Percentiles rank a stretch among this genome's conserved stretches.
Conservation (phyloP, 108 stramenopile genomes). For the Seminavis robusta region DNA sequence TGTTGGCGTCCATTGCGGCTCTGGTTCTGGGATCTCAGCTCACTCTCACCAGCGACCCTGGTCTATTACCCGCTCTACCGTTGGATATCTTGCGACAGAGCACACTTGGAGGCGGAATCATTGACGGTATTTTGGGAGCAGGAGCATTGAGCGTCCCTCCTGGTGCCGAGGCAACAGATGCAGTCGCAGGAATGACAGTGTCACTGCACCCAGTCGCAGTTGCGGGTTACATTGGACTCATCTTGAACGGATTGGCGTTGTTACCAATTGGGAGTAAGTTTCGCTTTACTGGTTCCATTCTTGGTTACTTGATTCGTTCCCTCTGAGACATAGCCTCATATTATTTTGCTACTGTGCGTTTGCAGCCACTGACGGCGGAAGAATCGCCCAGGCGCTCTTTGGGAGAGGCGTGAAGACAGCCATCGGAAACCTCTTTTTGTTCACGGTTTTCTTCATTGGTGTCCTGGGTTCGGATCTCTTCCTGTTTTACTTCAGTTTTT, state of each 20-base stretch:
- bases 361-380: constrained; percentile 74
- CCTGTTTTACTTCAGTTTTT: constrained; percentile 72
- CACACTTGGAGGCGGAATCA: constrained; percentile 72
- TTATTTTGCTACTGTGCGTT: constrained; percentile 2
- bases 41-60: constrained; percentile 50
- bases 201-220: constrained; percentile 78
- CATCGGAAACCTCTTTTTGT: constrained; percentile 41
- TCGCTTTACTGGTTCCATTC: not conserved
- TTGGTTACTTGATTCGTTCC: not conserved
- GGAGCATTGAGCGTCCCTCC: constrained; percentile 68
- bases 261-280: constrained; percentile 78
- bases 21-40: constrained; percentile 53
- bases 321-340: no score
- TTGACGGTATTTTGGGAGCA: constrained; percentile 56
- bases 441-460: constrained; percentile 42
- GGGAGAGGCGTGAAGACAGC: constrained; percentile 51
- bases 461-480: constrained; percentile 64
- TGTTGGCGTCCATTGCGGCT: constrained; percentile 53
- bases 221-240: constrained; percentile 69
- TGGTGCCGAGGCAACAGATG: constrained; percentile 48
- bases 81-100: constrained; percentile 67
- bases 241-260: constrained; percentile 71
- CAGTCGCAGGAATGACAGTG: constrained; percentile 56
- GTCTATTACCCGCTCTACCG: constrained; percentile 69
- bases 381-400: constrained; percentile 71